Conservation (phyloP, 805 yeast species). For the Kodamaea restingae region DNA sequence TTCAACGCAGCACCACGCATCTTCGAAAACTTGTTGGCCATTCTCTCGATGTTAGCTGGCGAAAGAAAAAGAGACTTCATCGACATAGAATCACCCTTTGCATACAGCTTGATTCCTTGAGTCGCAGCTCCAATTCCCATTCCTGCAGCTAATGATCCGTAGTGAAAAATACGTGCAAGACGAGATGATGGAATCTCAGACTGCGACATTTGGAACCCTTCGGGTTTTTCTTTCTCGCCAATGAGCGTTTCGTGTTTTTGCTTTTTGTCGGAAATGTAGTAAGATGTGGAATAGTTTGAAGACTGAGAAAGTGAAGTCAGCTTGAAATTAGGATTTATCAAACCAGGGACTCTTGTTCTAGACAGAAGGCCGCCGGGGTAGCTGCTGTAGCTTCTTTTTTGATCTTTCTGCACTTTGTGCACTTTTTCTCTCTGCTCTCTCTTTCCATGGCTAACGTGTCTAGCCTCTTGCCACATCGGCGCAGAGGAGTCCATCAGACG, state of each 20-base stretch:
- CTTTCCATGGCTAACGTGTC: not conserved
- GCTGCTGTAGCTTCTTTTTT: conserved; percentile 3
- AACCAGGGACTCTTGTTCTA: no score
- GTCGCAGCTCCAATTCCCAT: conserved; percentile 80
- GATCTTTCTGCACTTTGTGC: not conserved
- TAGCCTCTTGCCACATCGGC: conserved; percentile 21
- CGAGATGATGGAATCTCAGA: conserved; percentile 85
- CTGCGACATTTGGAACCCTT: conserved; percentile 21
- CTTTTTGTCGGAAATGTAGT: not conserved
- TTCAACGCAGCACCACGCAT: conserved; percentile 99
- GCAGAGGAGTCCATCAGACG: conserved; percentile 17
- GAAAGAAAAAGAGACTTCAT: conserved; percentile 62
- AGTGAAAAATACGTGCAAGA: conserved; percentile 85
- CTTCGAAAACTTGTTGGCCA: conserved; percentile 81
- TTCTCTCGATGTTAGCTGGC: conserved; percentile 78
- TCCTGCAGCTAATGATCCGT: conserved; percentile 88
- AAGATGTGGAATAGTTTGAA: conserved; percentile 7
- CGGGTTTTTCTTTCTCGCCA: conserved; percentile 5
- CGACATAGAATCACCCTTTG: conserved; percentile 44
- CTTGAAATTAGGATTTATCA: not conserved
- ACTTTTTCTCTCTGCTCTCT: not conserved
- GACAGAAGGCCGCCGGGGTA: no score
- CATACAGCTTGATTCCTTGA: conserved; percentile 69
- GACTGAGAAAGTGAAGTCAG: not conserved
- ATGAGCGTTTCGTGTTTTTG: conserved; percentile 2